A percentile compares a stretch with the other conserved stretches of the same genome.
Conservation (phyloP, 2,329 filamentous ascomycete genomes). For the Scolecobasidium constrictum region DNA sequence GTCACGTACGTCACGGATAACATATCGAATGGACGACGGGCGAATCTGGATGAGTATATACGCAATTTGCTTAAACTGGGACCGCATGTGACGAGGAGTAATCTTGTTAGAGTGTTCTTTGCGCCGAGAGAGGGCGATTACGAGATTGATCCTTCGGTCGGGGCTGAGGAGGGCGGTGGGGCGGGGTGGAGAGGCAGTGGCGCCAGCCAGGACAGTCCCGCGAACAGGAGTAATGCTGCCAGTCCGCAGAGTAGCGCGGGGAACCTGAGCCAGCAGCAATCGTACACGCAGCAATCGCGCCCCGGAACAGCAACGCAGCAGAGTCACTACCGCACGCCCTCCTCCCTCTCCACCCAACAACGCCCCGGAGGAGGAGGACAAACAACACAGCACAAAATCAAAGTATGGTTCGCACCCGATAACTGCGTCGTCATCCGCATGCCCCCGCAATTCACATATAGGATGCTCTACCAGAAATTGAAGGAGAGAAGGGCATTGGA, state of each 20-base stretch:
- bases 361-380: conserved; percentile 11
- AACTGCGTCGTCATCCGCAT: conserved; percentile 89
- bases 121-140: conserved; percentile 83
- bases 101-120: conserved; percentile 83
- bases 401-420: conserved; percentile 77
- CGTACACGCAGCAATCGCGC: neutral
- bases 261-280: conserved; percentile 4
- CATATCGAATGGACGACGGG: conserved; percentile 84
- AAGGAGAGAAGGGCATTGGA: conserved; percentile 70
- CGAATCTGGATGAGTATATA: conserved; percentile 91
- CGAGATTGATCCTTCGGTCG: conserved; percentile 66
- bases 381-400: conserved; percentile 61
- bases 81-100: conserved; percentile 71
- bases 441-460: conserved; percentile 65
- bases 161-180: conserved; percentile 47
- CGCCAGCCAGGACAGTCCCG: conserved; percentile 30
- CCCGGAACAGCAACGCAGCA: neutral
- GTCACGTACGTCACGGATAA: conserved; percentile 97
- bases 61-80: conserved; percentile 81
- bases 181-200: conserved; percentile 68
- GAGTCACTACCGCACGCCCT: conserved; percentile 11
- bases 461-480: conserved; percentile 73
- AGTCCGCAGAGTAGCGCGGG: conserved; percentile 8
- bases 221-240: conserved; percentile 18
- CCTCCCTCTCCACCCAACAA: conserved; percentile 10